These are phyloP conservation scores for Ilyonectria robusta DNA, from an alignment of 2,329 filamentous ascomycete species.

Conservation along the genomic window DNA sequence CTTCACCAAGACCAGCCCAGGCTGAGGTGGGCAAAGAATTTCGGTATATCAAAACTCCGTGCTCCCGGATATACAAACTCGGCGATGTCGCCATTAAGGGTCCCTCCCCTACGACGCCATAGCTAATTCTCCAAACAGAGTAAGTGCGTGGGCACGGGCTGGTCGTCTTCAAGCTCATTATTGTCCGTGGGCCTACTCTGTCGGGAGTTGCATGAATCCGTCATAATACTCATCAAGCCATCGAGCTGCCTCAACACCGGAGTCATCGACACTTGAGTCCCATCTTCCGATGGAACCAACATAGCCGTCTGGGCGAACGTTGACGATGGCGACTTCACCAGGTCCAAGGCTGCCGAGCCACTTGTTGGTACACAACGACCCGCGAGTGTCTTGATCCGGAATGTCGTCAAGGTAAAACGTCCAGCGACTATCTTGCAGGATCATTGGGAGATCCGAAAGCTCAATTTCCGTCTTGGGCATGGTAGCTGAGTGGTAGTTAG, in stretches of 20 bases:
- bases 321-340: constrained; percentile 73
- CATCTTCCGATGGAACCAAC: constrained; percentile 74
- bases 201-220: constrained; percentile 68
- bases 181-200: constrained; percentile 30
- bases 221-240: constrained; percentile 70
- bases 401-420: constrained; percentile 80
- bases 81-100: constrained; percentile 34
- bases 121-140: constrained; percentile 29
- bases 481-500: constrained; percentile 59
- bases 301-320: constrained; percentile 82
- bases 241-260: constrained; percentile 65
- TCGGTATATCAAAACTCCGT: constrained; percentile 43
- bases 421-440: constrained; percentile 77
- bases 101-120: constrained; percentile 29
- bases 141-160: constrained; percentile 32
- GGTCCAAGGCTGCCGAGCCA: constrained; percentile 74
- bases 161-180: constrained; percentile 39
- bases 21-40: constrained; percentile 29
- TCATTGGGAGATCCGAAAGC: constrained; percentile 72
- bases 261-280: constrained; percentile 65
- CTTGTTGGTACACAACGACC: constrained; percentile 73
- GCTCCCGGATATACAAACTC: constrained; percentile 43
- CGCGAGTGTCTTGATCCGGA: constrained; percentile 67
- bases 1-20: constrained; percentile 29
- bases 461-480: constrained; percentile 76